Conservation (phyloP, 805 yeast genomes). For the Saccharomycopsis sp. region DNA sequence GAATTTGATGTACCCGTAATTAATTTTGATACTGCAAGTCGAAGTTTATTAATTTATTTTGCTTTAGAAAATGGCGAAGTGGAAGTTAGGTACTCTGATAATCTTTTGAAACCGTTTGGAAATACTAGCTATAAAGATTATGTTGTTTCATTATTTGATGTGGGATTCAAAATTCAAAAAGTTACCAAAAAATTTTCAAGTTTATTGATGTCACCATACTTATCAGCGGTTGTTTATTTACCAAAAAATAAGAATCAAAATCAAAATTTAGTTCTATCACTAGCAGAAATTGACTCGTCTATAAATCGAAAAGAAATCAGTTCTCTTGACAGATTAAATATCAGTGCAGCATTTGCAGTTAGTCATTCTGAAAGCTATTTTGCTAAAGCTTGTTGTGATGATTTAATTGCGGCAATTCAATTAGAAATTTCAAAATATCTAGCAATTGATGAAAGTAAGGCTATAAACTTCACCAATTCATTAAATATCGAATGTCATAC, state of each 20-base stretch:
- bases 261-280: neutral
- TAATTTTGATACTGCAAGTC: slow-evolving; percentile 25
- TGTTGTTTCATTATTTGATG: slow-evolving; percentile 32
- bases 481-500: slow-evolving; percentile 59
- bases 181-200: neutral
- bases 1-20: neutral
- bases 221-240: slow-evolving; percentile 25
- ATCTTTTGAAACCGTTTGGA: slow-evolving; percentile 19
- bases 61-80: slow-evolving; percentile 34
- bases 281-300: neutral
- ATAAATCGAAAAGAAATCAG: slow-evolving; percentile 5
- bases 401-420: slow-evolving; percentile 48
- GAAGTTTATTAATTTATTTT: slow-evolving; percentile 32
- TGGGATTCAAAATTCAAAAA: slow-evolving; percentile 37
- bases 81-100: slow-evolving; percentile 34
- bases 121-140: slow-evolving; percentile 29
- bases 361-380: slow-evolving; percentile 65
- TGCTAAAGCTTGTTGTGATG: slow-evolving; percentile 58
- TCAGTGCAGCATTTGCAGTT: slow-evolving; percentile 52
- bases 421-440: slow-evolving; percentile 29
- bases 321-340: slow-evolving; percentile 19
- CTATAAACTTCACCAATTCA: slow-evolving; percentile 27
- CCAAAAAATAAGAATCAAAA: slow-evolving; percentile 24
- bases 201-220: slow-evolving; percentile 12
- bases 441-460: slow-evolving; percentile 11